Base-by-base conservation (phyloP, 768 basidiomycete genomes). In the Lentinula lateritia region DNA sequence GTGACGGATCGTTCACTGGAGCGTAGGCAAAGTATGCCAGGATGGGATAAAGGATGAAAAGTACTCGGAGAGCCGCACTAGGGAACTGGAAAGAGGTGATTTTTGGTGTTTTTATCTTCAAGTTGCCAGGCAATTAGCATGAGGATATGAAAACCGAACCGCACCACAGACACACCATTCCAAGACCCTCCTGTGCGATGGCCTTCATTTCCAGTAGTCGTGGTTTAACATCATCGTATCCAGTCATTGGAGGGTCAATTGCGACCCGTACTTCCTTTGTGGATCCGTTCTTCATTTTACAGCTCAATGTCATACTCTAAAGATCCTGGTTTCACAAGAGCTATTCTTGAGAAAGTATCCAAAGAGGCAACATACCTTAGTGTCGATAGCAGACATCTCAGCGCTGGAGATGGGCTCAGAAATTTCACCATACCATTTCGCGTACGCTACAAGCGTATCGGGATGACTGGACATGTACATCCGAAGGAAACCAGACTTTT, bases 401-500 rank as follows among this genome's bases (percentile, higher is more conserved):
- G 90, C 90, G n/a, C 80, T 80, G 2, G 72, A 71, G 16, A 91
- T 80, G 42, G 75, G 75, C 34, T 80, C 78, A 20, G 75, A 66
- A 10, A 91, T 79, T 64, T 87, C 85, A 8, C 88, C 90, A 66
- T 80, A 90, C 79, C 88, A 83, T 65, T 87, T 89, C 45, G 88
- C 89, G 66, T 92, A 94, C 3, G 89, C 89, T 39, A 93, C 89
- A 65, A 93, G 77, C 1, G 92, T 93, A 68, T 93, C 91, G 0
- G 89, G 89, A 67, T 93, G 92, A 63, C 77, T 85, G 35, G 83
- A 87, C 92, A 93, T 93, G 76, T 93, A 94, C 83, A 85, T 89
- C 70, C 83, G 83, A 46, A 93, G 78, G 70, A 92, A 94, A 1
- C 75, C 77, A 18, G 90, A 90, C 66, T 88, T 89, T 10, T 84